phyloP scores from a whole-genome alignment of 306 rosid species.

The Cicer pinnatifidum region DNA sequence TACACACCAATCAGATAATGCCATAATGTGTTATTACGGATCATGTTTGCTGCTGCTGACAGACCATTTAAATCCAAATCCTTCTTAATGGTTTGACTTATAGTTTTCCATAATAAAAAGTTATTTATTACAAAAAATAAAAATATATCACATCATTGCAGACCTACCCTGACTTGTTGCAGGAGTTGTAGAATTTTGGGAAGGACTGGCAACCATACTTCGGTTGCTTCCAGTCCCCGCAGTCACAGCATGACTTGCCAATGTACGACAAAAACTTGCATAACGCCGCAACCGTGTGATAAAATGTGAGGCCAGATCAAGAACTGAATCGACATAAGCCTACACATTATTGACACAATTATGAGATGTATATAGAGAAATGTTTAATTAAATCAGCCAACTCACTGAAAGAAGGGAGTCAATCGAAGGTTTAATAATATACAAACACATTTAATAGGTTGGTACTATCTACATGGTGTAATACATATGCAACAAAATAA shows the following conservation, averaged over 20 bases:
- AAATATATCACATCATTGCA: conserved; percentile 16
- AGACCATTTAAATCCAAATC: conserved; percentile 23
- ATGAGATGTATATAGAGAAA: conserved; percentile 29
- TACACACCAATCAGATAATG: conserved; percentile 1
- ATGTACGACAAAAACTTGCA: conserved; percentile 90
- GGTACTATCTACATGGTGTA: conserved; percentile 15
- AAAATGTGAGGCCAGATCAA: conserved; percentile 98
- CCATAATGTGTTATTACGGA: neutral
- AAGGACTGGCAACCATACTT: conserved; percentile 81
- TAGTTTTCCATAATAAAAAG: neutral
- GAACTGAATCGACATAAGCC: conserved; percentile 98
- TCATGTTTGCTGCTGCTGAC: neutral
- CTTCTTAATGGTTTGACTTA: conserved; percentile 7
- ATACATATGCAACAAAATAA: neutral
- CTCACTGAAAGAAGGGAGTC: conserved; percentile 17
- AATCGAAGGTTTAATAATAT: neutral
- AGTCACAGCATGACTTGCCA: conserved; percentile 94
- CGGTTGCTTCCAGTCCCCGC: conserved; percentile 86
- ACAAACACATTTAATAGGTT: conserved; percentile 1
- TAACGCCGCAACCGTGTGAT: conserved; percentile 93
- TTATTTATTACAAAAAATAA: neutral
- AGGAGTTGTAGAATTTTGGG: conserved; percentile 79
- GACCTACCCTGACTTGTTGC: conserved; percentile 79
- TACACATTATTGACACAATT: conserved; percentile 49
- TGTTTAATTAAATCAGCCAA: conserved; percentile 26